Evolutionary conservation across 2,329 filamentous ascomycete genomes (phyloP).

Genomic region (Leptographium procerum): DNA sequence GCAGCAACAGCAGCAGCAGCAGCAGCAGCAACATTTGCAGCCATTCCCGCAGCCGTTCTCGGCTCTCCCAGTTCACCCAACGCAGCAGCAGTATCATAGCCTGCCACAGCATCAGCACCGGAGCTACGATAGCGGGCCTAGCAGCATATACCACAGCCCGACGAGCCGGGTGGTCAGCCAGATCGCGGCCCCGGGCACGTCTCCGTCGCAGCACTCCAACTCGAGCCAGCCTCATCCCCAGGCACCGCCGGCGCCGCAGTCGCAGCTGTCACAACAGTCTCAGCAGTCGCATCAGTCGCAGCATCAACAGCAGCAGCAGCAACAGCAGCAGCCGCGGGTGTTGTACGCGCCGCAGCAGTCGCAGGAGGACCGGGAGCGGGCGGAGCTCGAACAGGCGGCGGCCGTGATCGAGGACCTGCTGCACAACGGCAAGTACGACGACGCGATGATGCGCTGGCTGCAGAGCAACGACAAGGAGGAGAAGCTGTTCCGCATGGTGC

Average conservation of each 20-base stretch:
- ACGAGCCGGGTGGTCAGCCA: conserved; percentile 6
- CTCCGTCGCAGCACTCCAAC: conserved; percentile 15
- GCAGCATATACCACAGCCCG: conserved; percentile 5
- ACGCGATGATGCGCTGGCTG: conserved; percentile 55
- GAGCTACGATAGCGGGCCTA: conserved; percentile 1
- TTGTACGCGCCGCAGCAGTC: conserved; percentile 27
- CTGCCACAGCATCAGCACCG: conserved; percentile 2
- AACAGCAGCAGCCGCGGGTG: conserved; percentile 18
- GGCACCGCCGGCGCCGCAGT: background rate
- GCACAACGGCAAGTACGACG: conserved; percentile 47
- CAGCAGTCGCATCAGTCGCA: conserved; percentile 8
- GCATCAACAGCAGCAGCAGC: conserved; percentile 8
- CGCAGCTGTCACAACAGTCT: conserved; percentile 3
- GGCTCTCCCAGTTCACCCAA: conserved; percentile 10
- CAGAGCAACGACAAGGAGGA: conserved; percentile 46
- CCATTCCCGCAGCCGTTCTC: conserved; percentile 13
- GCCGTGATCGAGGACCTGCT: conserved; percentile 52
- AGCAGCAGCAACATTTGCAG: conserved; percentile 3
- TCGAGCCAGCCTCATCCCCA: conserved; percentile 12
- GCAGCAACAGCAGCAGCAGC: conserved; percentile 15
- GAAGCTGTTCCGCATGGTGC: conserved; percentile 48
- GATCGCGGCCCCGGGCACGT: conserved; percentile 3
- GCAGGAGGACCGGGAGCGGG: conserved; percentile 34
- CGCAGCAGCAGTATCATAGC: conserved; percentile 6
- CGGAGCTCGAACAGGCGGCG: conserved; percentile 44